phyloP scores from a whole-genome alignment of 768 basidiomycete species.

The Termitomyces sp. region DNA sequence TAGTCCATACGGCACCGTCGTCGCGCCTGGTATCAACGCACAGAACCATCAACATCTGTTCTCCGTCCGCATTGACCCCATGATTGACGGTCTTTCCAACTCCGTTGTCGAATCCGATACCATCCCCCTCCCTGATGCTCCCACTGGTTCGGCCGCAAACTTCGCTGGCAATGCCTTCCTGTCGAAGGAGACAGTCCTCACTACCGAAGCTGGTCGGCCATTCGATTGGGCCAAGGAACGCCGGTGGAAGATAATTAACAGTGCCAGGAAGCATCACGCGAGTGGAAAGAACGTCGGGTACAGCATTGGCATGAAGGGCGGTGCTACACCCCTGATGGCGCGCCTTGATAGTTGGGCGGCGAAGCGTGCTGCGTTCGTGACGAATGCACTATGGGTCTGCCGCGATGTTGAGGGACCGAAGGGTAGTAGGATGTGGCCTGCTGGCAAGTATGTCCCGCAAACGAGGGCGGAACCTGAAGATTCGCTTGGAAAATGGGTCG shows the following conservation, averaged over 20 bases:
- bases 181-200: conserved; percentile 55
- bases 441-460: conserved; percentile 84
- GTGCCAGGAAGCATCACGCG: conserved; percentile 59
- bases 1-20: conserved; percentile 61
- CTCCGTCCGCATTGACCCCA: conserved; percentile 69
- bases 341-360: conserved; percentile 64
- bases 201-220: conserved; percentile 56
- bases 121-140: conserved; percentile 50
- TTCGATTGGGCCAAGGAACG: conserved; percentile 66
- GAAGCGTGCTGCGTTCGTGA: conserved; percentile 69
- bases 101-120: conserved; percentile 82
- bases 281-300: conserved; percentile 75
- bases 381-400: conserved; percentile 81
- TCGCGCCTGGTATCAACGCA: conserved; percentile 79
- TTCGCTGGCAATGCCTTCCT: conserved; percentile 85
- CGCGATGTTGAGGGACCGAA: conserved; percentile 59
- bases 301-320: conserved; percentile 62
- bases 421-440: conserved; percentile 69
- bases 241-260: conserved; percentile 80
- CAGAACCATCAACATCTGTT: conserved; percentile 86
- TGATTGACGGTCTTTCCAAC: conserved; percentile 85
- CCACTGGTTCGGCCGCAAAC: conserved; percentile 73
- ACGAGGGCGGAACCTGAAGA: conserved; percentile 67
- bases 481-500: conserved; percentile 70
- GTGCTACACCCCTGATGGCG: conserved; percentile 57